A percentile compares a stretch with the other conserved stretches of the same genome.
These are phyloP conservation scores for Wickerhamiella infanticola DNA, from an alignment of 1,139 yeast genomes.

Conservation along the genomic window DNA sequence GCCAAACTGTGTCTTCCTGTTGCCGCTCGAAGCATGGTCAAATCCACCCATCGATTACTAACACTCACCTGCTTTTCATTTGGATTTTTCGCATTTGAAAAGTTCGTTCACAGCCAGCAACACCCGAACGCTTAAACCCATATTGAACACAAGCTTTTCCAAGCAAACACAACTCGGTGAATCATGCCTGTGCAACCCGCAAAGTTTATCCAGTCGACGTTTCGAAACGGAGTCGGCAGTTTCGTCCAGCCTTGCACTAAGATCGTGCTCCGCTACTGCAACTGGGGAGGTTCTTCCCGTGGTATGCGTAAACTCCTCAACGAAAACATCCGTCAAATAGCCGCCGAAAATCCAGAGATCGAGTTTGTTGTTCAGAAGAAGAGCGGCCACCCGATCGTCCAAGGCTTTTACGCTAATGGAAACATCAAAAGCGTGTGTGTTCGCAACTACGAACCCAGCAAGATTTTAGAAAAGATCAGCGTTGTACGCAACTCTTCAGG, in stretches of 20 bases:
- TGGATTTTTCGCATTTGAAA: background rate
- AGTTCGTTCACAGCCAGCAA: background rate
- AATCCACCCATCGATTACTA: background rate
- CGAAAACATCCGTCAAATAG: constrained; percentile 41
- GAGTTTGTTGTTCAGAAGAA: constrained; percentile 56
- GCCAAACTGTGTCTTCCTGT: background rate
- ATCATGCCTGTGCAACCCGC: constrained; percentile 13
- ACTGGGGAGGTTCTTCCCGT: constrained; percentile 89
- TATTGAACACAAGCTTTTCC: too few species aligned
- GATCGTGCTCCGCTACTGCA: constrained; percentile 64
- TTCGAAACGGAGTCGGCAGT: constrained; percentile 71
- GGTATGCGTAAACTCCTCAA: constrained; percentile 63
- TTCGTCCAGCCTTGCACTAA: constrained; percentile 61
- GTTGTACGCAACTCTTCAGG: constrained; percentile 45
- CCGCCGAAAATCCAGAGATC: constrained; percentile 44
- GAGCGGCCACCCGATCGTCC: constrained; percentile 70
- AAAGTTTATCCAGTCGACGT: constrained; percentile 9
- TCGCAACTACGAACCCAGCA: constrained; percentile 38
- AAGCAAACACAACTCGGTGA: too few species aligned
- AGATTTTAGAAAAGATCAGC: constrained; percentile 39
- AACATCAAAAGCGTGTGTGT: constrained; percentile 42
- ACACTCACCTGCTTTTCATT: background rate
- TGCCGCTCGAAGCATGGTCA: background rate
- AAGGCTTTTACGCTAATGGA: constrained; percentile 45
- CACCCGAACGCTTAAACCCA: too few species aligned